These are phyloP conservation scores for Zoysia matrella DNA, from an alignment of 202 grass and related monocot genomes.

Conservation along the genomic window DNA sequence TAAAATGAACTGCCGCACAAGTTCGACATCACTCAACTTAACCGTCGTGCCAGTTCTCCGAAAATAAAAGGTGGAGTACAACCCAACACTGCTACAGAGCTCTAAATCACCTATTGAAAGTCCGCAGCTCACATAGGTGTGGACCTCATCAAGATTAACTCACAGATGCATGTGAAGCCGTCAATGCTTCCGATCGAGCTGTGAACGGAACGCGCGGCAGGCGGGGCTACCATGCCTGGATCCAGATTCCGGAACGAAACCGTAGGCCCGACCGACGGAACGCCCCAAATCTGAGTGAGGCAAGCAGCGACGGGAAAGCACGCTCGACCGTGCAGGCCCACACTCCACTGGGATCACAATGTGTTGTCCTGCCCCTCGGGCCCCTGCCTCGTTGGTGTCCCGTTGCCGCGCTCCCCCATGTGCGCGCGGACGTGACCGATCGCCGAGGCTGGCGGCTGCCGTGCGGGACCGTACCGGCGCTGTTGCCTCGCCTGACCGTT, in stretches of 20 bases:
- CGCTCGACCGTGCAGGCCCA: not conserved
- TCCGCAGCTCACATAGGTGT: no score
- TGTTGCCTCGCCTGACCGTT: slow-evolving; percentile 25
- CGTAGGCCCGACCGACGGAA: not conserved
- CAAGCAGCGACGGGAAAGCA: not conserved
- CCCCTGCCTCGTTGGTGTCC: not conserved
- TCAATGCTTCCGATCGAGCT: not conserved
- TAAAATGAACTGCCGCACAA: not conserved
- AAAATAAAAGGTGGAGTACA: not conserved
- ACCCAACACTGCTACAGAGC: not conserved
- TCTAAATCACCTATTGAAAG: not conserved
- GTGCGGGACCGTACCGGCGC: not conserved
- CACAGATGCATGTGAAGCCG: not conserved
- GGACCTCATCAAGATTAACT: no score
- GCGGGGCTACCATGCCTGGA: not conserved
- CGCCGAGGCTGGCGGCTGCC: no score
- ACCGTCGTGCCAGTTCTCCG: not conserved
- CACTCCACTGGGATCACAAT: no score
- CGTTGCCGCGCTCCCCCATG: slow-evolving; percentile 4
- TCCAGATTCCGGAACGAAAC: slow-evolving; percentile 1
- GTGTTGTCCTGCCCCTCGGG: no score
- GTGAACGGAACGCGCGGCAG: no score
- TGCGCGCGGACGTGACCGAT: not conserved
- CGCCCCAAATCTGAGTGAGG: slow-evolving; percentile 2
- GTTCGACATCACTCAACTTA: not conserved